Conservation (phyloP, 176 grass and related monocot species). For the Aegilops sharonensis region DNA sequence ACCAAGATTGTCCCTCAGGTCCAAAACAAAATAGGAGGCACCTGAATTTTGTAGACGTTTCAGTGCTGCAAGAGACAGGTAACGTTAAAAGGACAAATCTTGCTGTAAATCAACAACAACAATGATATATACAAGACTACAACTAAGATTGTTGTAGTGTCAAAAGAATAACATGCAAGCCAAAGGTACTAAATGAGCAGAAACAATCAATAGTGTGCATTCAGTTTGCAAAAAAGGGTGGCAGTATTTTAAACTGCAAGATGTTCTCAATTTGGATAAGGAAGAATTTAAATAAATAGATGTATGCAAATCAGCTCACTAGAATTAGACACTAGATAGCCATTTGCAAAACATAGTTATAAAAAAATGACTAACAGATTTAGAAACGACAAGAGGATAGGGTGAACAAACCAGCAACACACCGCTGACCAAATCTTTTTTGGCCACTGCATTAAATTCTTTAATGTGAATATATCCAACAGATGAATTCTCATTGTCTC, state of each 20-base stretch:
- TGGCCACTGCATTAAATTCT: conserved; percentile 96
- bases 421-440: conserved; percentile 99
- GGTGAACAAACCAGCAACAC: conserved; percentile 45
- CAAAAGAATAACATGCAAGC: conserved; percentile 6
- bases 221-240: conserved; percentile 13
- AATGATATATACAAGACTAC: background rate
- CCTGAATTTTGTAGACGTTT: conserved; percentile 75
- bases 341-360: conserved; percentile 11
- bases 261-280: background rate
- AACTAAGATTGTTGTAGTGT: conserved; percentile 6
- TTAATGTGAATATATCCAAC: conserved; percentile 94
- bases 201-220: conserved; percentile 4
- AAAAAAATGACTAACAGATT: background rate
- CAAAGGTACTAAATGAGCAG: conserved; percentile 25
- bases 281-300: background rate
- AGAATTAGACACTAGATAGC: conserved; percentile 16
- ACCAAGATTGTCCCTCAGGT: conserved; percentile 98
- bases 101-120: background rate
- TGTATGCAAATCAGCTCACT: conserved; percentile 5
- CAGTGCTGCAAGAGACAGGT: conserved; percentile 60
- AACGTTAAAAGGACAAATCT: conserved; percentile 30
- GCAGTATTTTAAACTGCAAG: background rate
- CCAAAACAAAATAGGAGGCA: conserved; percentile 85
- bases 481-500: conserved; percentile 56
- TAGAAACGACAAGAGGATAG: conserved; percentile 16